phyloP scores from a whole-genome alignment of 108 stramenopile genomes.

The Fragilariopsis cylindrus region DNA sequence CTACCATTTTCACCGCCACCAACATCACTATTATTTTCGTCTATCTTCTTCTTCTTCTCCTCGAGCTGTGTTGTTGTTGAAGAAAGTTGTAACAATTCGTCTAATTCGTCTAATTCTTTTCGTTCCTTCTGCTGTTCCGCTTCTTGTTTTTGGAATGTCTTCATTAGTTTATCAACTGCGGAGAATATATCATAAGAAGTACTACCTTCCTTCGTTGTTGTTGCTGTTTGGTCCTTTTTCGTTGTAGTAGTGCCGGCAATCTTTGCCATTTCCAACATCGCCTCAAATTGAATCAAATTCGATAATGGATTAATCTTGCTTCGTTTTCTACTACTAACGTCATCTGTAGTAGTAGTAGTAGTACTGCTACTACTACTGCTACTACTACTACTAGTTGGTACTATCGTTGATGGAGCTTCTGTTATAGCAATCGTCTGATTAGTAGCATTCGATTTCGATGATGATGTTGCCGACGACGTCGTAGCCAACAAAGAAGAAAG shows the following conservation, averaged over 20 bases:
- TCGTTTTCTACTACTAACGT: background rate
- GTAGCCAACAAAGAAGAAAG: background rate
- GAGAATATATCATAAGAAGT: conserved; percentile 9
- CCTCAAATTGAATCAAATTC: conserved; percentile 29
- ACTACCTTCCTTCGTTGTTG: background rate
- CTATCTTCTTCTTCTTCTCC: background rate
- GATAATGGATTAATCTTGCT: conserved; percentile 13
- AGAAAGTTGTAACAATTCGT: conserved; percentile 5
- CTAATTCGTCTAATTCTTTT: background rate
- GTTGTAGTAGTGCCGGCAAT: conserved; percentile 8
- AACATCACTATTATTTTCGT: background rate
- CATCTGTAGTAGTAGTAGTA: background rate
- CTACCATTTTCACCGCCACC: background rate
- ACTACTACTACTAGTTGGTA: background rate
- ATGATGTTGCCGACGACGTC: background rate
- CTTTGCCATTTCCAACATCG: conserved; percentile 20
- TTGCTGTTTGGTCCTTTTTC: conserved; percentile 2
- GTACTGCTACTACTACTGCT: background rate
- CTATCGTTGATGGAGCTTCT: background rate
- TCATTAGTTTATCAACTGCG: conserved; percentile 15
- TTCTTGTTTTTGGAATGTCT: conserved; percentile 3
- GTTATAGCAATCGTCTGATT: background rate
- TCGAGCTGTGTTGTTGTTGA: background rate
- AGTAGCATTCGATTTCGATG: background rate
- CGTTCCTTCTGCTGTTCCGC: background rate